Evolutionary conservation across 805 yeast genomes (phyloP), one percentile per base, ranked within the genome.

Genomic region (Sugiyamaella valdiviana): DNA sequence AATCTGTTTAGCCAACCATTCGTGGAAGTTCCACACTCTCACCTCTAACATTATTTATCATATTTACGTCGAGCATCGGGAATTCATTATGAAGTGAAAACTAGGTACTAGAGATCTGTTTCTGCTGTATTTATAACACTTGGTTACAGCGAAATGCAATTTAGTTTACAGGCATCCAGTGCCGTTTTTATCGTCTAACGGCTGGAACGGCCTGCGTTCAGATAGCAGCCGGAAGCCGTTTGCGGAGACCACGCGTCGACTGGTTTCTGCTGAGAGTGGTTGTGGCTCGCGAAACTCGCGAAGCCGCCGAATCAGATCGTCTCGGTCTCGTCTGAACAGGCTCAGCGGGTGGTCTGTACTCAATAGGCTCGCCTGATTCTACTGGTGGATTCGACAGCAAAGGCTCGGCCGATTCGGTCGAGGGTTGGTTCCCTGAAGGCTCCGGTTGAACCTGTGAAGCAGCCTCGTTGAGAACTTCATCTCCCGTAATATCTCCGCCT

Each of bases 1-100:
- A 57, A 37, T 44, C 53, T 3, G 49, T 54, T 16, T 51, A 43
- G 29, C 12, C 9, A 6, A 4, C 26, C n/a, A 39, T 39, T 20
- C 17, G 17, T 39, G 17, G 9, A 26, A 26, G 7, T 14, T 9
- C 7, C 14, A 26, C 32, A 9, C 21, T 36, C 39, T 14, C 6
- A 36, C n/a, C 10, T 36, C 39, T 36, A 17, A 36, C 17, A 14
- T 26, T 26, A 26, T 26, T 26, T 26, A 26, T 26, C 9, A n/a
- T n/a, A n/a, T n/a, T n/a, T n/a, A n/a, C n/a, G 32, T 26, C 32
- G 32, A 26, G 14, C n/a, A 12, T 10, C 7, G 9, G 32, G 32
- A 26, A 26, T 26, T n/a, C 14, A 26, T 26, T 12, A 26, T 26
- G 32, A 26, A 10, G 14, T 26, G 32, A 26, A 26, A 12, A n/a